Evolutionary conservation across 768 basidiomycete genomes (phyloP).

Genomic region (Mrakia hoshinonis): DNA sequence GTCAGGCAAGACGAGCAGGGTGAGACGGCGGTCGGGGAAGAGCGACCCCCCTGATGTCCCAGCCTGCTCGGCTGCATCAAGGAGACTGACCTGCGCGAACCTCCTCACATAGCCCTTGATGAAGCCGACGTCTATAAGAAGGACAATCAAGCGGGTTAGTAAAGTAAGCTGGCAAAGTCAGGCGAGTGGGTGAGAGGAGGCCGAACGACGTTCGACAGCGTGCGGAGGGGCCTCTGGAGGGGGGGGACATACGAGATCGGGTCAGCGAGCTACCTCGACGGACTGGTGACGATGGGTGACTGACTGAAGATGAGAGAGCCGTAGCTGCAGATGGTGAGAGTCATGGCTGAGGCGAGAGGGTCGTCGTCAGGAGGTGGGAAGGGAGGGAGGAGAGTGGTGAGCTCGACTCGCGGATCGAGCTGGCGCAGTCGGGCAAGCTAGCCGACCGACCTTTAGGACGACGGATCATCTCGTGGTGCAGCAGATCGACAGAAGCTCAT

Average conservation of each 20-base stretch:
- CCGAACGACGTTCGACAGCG: no score
- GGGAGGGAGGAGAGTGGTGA: neutral
- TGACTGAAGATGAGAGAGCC: slow-evolving; percentile 21
- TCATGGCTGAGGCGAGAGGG: neutral
- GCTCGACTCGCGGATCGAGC: no score
- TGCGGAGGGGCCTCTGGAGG: neutral
- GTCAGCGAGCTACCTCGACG: neutral
- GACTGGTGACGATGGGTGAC: neutral
- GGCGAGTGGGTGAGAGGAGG: neutral
- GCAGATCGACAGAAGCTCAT: no score
- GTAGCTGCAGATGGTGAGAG: slow-evolving; percentile 11
- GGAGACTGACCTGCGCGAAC: slow-evolving; percentile 10
- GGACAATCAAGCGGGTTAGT: neutral
- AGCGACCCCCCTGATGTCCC: no score
- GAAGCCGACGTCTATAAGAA: slow-evolving; percentile 1
- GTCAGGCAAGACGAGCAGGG: neutral
- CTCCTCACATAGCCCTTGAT: slow-evolving; percentile 21
- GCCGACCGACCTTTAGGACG: no score
- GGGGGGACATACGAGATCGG: neutral
- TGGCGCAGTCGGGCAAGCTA: no score
- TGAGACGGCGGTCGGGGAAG: neutral
- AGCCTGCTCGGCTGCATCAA: no score
- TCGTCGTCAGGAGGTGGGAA: neutral
- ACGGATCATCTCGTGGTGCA: no score
- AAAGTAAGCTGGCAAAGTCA: no score